These are phyloP conservation scores for Sphagnum magellanicum DNA, from an alignment of 228 moss, liverwort and hornwort species.

Conservation along the genomic window DNA sequence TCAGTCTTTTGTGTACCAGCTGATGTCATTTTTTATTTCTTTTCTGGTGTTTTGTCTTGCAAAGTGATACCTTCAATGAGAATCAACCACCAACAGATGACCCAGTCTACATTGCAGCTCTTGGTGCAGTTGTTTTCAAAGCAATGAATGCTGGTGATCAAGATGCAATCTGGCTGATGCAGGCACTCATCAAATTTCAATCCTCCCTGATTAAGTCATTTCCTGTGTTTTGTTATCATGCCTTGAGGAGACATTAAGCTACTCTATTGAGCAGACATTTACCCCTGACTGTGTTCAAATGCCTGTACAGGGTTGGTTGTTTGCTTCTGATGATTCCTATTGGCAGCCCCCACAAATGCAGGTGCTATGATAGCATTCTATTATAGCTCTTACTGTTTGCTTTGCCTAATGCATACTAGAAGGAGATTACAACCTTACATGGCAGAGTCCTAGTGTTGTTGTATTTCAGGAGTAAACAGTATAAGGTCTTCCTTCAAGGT, in stretches of 20 bases:
- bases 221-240: too few species aligned
- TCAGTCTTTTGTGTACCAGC: not conserved
- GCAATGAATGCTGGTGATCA: conserved; percentile 81
- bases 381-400: too few species aligned
- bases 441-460: too few species aligned
- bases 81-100: conserved; percentile 87
- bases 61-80: conserved; percentile 89
- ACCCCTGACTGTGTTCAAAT: not conserved
- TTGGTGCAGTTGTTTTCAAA: conserved; percentile 76
- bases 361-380: conserved; percentile 14
- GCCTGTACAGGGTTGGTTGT: conserved; percentile 81
- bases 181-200: conserved; percentile 28
- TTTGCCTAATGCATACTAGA: not conserved
- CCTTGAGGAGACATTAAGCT: not conserved
- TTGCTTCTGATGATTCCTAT: conserved; percentile 73
- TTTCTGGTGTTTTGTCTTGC: not conserved
- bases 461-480: too few species aligned
- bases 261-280: not conserved
- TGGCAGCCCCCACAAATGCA: conserved; percentile 90
- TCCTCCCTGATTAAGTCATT: too few species aligned
- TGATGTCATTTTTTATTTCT: not conserved
- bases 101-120: conserved; percentile 68
- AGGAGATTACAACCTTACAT: too few species aligned
- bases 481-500: too few species aligned
- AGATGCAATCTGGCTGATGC: conserved; percentile 90